Evolutionary conservation across 768 basidiomycete genomes (phyloP).

Genomic region (Dioszegia aurantiaca): DNA sequence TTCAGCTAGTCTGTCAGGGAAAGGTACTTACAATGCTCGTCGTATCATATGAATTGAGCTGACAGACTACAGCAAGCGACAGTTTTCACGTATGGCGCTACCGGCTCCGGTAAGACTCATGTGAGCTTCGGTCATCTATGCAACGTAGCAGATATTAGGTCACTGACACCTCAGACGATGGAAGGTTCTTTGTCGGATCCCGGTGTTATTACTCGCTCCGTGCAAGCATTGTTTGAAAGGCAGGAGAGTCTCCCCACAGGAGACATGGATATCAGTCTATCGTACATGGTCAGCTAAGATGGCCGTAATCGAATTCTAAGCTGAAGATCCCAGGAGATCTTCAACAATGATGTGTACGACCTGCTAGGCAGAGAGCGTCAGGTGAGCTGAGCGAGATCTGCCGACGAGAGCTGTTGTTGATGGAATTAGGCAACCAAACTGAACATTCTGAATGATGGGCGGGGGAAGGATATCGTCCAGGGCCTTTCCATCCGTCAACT

Average conservation of each 20-base stretch:
- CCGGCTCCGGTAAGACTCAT: conserved; percentile 78
- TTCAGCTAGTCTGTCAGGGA: conserved; percentile 3
- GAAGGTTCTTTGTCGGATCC: conserved; percentile 70
- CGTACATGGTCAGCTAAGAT: conserved; percentile 54
- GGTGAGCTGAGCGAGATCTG: conserved; percentile 12
- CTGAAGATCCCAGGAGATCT: conserved; percentile 60
- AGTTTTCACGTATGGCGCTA: conserved; percentile 86
- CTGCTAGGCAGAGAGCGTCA: conserved; percentile 57
- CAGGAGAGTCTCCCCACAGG: conserved; percentile 42
- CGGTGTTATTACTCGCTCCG: conserved; percentile 80
- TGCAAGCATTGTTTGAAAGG: conserved; percentile 52
- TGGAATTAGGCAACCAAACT: conserved; percentile 53
- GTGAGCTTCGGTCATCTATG: conserved; percentile 13
- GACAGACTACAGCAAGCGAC: conserved; percentile 64
- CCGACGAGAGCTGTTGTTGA: too few relatives aligned
- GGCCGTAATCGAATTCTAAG: neutral
- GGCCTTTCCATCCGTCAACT: conserved; percentile 56
- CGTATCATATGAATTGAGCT: neutral
- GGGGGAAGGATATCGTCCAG: conserved; percentile 60
- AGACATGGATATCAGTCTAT: conserved; percentile 56
- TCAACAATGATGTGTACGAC: conserved; percentile 87
- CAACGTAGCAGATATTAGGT: neutral
- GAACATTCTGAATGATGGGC: conserved; percentile 60
- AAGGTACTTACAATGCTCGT: neutral
- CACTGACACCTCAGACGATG: conserved; percentile 65